These are phyloP conservation scores for Colletotrichum sp. DNA, from an alignment of 2,329 filamentous ascomycete genomes.

Conservation along the genomic window DNA sequence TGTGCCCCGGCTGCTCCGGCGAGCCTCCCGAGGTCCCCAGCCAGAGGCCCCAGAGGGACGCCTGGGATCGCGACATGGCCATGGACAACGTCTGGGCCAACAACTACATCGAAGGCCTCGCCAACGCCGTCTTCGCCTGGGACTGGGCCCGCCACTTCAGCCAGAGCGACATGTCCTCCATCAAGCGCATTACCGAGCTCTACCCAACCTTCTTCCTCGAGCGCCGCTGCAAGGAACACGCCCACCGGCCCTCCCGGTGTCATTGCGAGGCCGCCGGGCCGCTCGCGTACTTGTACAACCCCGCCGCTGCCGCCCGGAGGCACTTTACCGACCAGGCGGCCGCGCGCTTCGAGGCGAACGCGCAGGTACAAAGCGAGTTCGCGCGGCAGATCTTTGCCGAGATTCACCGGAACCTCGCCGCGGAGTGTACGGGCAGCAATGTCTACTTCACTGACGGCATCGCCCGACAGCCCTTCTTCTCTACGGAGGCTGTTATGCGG, in stretches of 20 bases:
- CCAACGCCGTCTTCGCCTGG: neutral
- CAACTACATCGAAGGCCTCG: neutral
- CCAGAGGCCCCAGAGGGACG: neutral
- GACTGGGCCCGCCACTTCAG: neutral
- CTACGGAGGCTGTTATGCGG: neutral
- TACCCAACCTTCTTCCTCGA: slow-evolving; percentile 10
- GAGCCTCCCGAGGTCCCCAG: slow-evolving; percentile 14
- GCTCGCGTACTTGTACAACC: slow-evolving; percentile 15
- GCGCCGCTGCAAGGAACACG: slow-evolving; percentile 17
- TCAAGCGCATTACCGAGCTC: neutral
- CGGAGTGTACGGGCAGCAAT: neutral
- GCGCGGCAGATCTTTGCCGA: neutral
- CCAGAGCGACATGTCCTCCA: neutral
- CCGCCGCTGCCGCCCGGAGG: slow-evolving; percentile 10
- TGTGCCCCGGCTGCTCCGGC: slow-evolving; percentile 17
- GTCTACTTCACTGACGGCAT: slow-evolving; percentile 8
- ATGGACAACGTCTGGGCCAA: slow-evolving; percentile 8
- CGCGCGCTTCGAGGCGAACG: neutral
- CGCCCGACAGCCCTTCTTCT: slow-evolving; percentile 6
- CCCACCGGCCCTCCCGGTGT: slow-evolving; percentile 3
- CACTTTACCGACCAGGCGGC: neutral
- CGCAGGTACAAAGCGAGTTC: neutral
- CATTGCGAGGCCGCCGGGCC: slow-evolving; percentile 17
- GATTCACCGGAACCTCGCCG: neutral
- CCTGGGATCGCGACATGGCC: slow-evolving; percentile 4